phyloP scores from a whole-genome alignment of 176 grass and related monocot species.

The Musa schizocarpa region DNA sequence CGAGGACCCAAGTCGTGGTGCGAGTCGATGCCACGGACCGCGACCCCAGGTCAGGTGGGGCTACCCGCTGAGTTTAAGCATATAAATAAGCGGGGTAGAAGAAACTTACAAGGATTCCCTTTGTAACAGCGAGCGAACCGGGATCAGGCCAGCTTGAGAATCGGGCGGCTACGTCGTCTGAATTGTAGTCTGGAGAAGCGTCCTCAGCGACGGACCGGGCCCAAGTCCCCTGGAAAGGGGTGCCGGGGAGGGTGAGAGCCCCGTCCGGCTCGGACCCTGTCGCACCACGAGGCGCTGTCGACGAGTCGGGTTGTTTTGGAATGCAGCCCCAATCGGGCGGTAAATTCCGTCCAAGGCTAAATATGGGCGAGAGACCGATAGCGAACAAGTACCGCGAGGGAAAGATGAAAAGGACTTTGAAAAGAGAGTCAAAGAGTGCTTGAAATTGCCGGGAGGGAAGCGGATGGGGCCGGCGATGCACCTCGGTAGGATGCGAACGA shows the following conservation, averaged over 20 bases:
- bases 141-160: conserved; percentile 1
- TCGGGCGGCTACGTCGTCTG: neutral
- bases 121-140: conserved; percentile 11
- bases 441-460: conserved; percentile 64
- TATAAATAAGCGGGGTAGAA: conserved; percentile 6
- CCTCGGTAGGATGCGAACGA: no score
- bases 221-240: conserved; percentile 2
- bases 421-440: conserved; percentile 68
- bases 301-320: conserved; percentile 11
- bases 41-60: conserved; percentile 5
- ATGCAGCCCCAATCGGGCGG: neutral
- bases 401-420: conserved; percentile 66
- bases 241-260: conserved; percentile 10
- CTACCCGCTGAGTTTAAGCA: neutral
- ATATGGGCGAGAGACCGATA: conserved; percentile 62
- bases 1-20: no score
- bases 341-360: conserved; percentile 45
- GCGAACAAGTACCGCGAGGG: conserved; percentile 62
- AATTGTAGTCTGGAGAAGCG: conserved; percentile 5
- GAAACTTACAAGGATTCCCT: conserved; percentile 8
- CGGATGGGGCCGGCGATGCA: no score
- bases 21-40: no score
- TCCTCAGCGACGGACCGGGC: conserved; percentile 4
- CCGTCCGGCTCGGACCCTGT: conserved; percentile 8
- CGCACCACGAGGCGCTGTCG: conserved; percentile 10